Percentiles rank a stretch among this genome's conserved stretches.
phyloP scores from a whole-genome alignment of 768 basidiomycete species.

The Tubosaeta brunneosetosa region DNA sequence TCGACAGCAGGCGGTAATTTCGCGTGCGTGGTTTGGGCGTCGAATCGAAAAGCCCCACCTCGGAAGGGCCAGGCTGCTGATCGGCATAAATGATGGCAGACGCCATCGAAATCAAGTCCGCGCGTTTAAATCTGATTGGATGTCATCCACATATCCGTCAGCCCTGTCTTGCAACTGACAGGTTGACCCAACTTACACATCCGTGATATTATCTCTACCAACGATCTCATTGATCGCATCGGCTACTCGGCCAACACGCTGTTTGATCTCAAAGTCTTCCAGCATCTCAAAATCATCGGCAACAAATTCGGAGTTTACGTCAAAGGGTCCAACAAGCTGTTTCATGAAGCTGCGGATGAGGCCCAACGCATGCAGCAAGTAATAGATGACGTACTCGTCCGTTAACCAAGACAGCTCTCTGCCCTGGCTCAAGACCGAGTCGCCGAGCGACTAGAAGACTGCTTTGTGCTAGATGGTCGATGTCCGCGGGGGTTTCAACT shows the following conservation, averaged over 20 bases:
- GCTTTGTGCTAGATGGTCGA: slow-evolving; percentile 37
- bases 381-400: slow-evolving; percentile 60
- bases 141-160: background rate
- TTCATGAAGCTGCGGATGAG: slow-evolving; percentile 3
- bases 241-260: slow-evolving; percentile 65
- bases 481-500: slow-evolving; percentile 18
- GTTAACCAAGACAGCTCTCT: slow-evolving; percentile 68
- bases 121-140: slow-evolving; percentile 43
- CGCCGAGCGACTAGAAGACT: slow-evolving; percentile 49
- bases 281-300: slow-evolving; percentile 71
- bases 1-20: slow-evolving; percentile 56
- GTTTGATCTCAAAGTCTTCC: slow-evolving; percentile 67
- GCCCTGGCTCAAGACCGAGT: slow-evolving; percentile 55
- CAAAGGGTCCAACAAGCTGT: slow-evolving; percentile 77
- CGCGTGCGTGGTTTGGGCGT: slow-evolving; percentile 54
- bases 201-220: slow-evolving; percentile 33
- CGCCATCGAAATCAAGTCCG: slow-evolving; percentile 58
- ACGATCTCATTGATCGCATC: slow-evolving; percentile 56
- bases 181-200: slow-evolving; percentile 36
- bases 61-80: slow-evolving; percentile 68
- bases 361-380: background rate
- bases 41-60: slow-evolving; percentile 66
- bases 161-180: background rate
- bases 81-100: slow-evolving; percentile 71
- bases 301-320: slow-evolving; percentile 47